Evolutionary conservation across 768 basidiomycete species (phyloP).

Genomic region (Mycena alexandri): DNA sequence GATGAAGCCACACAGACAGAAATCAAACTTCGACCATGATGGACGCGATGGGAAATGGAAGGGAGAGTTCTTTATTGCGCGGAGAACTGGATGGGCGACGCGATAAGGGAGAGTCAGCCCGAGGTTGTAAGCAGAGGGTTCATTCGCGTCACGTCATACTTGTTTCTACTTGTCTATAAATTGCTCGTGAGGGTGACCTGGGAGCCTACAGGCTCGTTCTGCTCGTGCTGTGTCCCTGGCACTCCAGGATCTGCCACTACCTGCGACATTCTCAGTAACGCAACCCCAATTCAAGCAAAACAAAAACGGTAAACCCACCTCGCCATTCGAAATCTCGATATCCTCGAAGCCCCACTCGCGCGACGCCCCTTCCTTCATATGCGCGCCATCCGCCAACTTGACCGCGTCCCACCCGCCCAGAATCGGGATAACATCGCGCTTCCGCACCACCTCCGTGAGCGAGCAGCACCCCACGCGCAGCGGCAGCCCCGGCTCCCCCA

Average conservation of each 20-base stretch:
- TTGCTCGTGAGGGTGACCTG: constrained; percentile 57
- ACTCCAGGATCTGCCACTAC: constrained; percentile 79
- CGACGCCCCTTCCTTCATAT: constrained; percentile 68
- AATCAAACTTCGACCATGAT: too few species aligned
- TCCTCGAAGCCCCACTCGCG: constrained; percentile 90
- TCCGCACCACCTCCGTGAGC: constrained; percentile 66
- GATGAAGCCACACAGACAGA: too few species aligned
- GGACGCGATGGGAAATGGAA: too few species aligned
- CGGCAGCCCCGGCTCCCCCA: constrained; percentile 63
- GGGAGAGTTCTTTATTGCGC: too few species aligned
- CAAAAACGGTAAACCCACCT: constrained; percentile 55
- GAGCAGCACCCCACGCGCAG: constrained; percentile 84
- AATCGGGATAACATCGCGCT: constrained; percentile 41
- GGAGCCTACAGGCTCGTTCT: constrained; percentile 68
- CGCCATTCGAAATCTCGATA: constrained; percentile 69
- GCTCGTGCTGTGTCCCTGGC: constrained; percentile 73
- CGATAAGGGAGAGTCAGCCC: too few species aligned
- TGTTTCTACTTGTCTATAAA: constrained; percentile 54
- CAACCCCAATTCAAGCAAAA: neutral
- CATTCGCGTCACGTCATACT: neutral
- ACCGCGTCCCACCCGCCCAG: constrained; percentile 62
- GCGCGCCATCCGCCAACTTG: constrained; percentile 66
- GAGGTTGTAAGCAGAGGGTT: too few species aligned
- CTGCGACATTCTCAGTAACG: constrained; percentile 48
- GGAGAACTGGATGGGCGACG: too few species aligned